Evolutionary conservation across 169 alveolate species (phyloP).

Genomic region (Plasmodium knowlesi): DNA sequence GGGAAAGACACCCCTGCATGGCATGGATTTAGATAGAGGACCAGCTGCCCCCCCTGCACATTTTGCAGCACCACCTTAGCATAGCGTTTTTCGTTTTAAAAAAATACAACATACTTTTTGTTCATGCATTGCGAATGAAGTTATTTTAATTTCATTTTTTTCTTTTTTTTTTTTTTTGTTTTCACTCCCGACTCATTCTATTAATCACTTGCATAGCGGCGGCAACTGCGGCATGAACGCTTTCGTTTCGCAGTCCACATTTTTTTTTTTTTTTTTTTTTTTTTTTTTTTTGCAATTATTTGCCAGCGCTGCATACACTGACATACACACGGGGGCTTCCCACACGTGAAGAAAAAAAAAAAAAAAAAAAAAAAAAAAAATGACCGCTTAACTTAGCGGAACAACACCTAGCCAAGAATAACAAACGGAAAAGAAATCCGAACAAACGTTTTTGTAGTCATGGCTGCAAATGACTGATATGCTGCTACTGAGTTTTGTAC

Average conservation of each 20-base stretch:
- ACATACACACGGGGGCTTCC: neutral
- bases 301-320: neutral
- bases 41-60: neutral
- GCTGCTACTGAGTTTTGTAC: neutral
- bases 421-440: neutral
- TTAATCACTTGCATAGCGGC: neutral
- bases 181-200: neutral
- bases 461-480: neutral
- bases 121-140: neutral
- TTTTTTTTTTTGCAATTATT: neutral
- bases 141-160: conserved; percentile 1
- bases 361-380: neutral
- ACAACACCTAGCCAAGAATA: neutral
- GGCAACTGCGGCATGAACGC: neutral
- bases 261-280: neutral
- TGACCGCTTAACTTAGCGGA: neutral
- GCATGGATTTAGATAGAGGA: neutral
- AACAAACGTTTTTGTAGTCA: neutral
- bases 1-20: neutral
- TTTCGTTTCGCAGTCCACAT: neutral
- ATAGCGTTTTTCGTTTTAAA: neutral
- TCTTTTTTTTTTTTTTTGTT: neutral
- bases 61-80: conserved; percentile 44
- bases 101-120: conserved; percentile 13
- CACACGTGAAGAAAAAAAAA: neutral